phyloP scores from a whole-genome alignment of 176 grass and related monocot genomes.

The Bolboschoenus planiculmis region DNA sequence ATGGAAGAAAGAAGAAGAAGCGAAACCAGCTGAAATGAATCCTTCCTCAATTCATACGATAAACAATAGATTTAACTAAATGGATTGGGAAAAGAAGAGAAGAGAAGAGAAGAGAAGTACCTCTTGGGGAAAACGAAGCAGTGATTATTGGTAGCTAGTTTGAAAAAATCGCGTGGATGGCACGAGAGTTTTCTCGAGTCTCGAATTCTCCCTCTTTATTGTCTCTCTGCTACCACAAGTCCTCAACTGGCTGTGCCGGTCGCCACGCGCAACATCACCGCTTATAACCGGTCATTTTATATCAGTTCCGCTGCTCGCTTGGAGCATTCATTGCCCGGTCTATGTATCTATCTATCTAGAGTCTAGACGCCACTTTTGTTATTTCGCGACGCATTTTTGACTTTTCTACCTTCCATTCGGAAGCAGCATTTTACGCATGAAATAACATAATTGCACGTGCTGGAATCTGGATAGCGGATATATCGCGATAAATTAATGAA shows the following conservation, averaged over 20 bases:
- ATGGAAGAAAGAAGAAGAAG: neutral
- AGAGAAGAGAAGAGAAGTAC: constrained; percentile 2
- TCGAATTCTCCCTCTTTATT: neutral
- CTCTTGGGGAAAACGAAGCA: neutral
- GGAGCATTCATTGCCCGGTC: too few species aligned
- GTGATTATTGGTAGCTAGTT: constrained; percentile 13
- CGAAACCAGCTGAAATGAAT: neutral
- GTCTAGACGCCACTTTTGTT: too few species aligned
- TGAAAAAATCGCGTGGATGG: constrained; percentile 3
- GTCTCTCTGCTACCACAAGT: neutral
- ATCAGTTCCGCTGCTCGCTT: too few species aligned
- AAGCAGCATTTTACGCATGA: neutral
- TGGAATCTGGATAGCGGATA: neutral
- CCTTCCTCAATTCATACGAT: neutral
- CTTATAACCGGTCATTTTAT: neutral
- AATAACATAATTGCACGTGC: neutral
- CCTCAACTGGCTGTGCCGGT: neutral
- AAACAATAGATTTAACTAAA: neutral
- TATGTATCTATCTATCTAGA: too few species aligned
- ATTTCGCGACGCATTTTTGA: too few species aligned
- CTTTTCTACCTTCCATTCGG: neutral
- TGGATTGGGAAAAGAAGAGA: neutral
- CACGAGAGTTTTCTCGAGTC: neutral
- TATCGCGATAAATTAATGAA: neutral
- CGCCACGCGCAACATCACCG: neutral